Base-by-base conservation (phyloP, 106 monocot genomes). In the Allium sativum region DNA sequence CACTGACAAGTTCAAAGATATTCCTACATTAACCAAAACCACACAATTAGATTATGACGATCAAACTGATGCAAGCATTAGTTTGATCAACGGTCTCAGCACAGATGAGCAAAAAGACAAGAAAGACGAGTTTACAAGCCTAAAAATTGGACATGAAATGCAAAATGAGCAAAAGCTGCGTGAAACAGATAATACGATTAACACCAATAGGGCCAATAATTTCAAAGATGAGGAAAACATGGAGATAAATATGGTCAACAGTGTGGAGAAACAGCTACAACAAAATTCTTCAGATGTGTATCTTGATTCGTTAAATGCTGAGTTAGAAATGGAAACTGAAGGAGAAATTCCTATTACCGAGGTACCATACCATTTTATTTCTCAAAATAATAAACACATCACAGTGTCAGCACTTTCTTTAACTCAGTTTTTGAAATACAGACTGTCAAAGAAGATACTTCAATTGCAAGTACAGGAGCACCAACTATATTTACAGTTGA, bases 1-100 rank as follows among this genome's bases (percentile, higher is more conserved):
- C 31, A 31, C 5, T 31, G 31, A 31, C 31, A 5, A 31, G 31
- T 31, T 5, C 1, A 31, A 31, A 48, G 69, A 21, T 14, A 40
- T 22, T 14, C 45, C 50, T 59, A 18, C 46, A 42, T 42, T 58
- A 17, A 19, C 40, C 61, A 53, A 60, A 41, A 19, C 1, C 7
- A 14, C 15, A 52, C 18, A 70, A 18, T 43, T 59, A 61, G 52
- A 70, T 44, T 52, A 52, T 22, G 42, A 22, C 14, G 56, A 59
- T 21, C 56, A 68, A 2, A 54, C 44, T 42, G 11, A 44, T 67
- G 55, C 43, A 18, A 18, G 44, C 44, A 18, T 19, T 14, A 22
- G 18, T 6, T 12, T 9, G 40, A 57, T 17, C 15, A 16, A 53
- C 2, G 7, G 53, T 18, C 15, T 53, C 53, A 14, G 53, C 18